A percentile compares a stretch with the other conserved stretches of the same genome.
phyloP scores from a whole-genome alignment of 2,329 filamentous ascomycete species.

The Pseudogymnoascus sp. region DNA sequence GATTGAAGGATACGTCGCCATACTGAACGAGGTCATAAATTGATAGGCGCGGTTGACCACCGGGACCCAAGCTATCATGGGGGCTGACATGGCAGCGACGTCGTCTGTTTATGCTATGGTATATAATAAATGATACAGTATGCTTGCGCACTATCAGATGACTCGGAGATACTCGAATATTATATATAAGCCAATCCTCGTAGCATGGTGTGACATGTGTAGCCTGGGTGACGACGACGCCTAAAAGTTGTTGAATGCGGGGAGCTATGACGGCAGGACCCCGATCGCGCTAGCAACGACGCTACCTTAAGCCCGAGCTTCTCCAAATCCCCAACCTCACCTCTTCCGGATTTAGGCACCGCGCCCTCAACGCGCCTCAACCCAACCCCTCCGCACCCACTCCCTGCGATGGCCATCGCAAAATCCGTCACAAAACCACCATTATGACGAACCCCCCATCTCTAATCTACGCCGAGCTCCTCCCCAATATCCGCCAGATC shows the following conservation, averaged over 20 bases:
- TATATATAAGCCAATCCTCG: neutral
- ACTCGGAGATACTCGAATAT: neutral
- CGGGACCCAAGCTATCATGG: slow-evolving; percentile 37
- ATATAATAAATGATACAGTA: neutral
- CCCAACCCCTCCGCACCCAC: neutral
- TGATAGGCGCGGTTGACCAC: slow-evolving; percentile 32
- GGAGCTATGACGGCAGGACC: neutral
- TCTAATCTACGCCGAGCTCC: slow-evolving; percentile 54
- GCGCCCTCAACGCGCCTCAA: neutral
- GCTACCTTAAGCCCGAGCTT: neutral
- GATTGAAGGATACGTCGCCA: slow-evolving; percentile 33
- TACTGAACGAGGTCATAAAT: slow-evolving; percentile 24
- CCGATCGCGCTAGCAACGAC: neutral
- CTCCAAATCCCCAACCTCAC: slow-evolving; percentile 1
- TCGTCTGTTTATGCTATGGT: neutral
- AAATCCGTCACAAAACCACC: neutral
- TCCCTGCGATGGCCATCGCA: neutral
- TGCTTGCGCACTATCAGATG: neutral
- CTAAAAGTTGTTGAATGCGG: slow-evolving; percentile 6
- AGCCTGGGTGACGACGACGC: neutral
- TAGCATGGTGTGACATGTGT: neutral
- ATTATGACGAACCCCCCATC: neutral
- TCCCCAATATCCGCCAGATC: slow-evolving; percentile 56
- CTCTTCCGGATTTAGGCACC: neutral
- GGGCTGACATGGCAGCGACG: slow-evolving; percentile 27